Conservation (phyloP, 495 filamentous ascomycete genomes). For the Annulohypoxylon stygium region DNA sequence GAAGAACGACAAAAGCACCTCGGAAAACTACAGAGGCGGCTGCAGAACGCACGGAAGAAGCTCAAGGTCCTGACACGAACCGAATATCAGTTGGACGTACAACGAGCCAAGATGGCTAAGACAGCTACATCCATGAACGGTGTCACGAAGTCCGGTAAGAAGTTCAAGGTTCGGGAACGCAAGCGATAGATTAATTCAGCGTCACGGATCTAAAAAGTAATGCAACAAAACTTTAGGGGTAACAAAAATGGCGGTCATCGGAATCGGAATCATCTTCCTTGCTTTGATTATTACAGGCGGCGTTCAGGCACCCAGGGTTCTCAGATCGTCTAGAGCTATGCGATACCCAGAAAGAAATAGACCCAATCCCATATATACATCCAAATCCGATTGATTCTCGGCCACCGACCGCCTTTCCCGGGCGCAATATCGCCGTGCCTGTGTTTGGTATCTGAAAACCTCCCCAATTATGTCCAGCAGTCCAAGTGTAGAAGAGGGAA, state of each 20-base stretch:
- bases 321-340: constrained; percentile 45
- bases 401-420: constrained; percentile 10
- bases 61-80: constrained; percentile 77
- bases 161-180: constrained; percentile 84
- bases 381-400: constrained; percentile 9
- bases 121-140: constrained; percentile 73
- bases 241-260: constrained; percentile 2
- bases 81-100: constrained; percentile 81
- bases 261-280: constrained; percentile 25
- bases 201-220: constrained; percentile 10
- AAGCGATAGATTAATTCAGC: constrained; percentile 71
- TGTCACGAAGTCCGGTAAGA: constrained; percentile 82
- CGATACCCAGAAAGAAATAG: constrained; percentile 46
- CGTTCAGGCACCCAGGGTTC: constrained; percentile 41
- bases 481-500: constrained; percentile 46
- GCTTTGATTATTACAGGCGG: constrained; percentile 42
- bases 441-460: constrained; percentile 21
- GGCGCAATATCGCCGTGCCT: constrained; percentile 12
- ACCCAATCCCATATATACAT: constrained; percentile 40
- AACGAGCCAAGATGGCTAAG: constrained; percentile 75
- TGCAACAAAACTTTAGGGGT: not conserved
- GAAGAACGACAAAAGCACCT: constrained; percentile 62
- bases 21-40: constrained; percentile 58
- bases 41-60: constrained; percentile 76
- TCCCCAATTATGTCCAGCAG: constrained; percentile 45